Conservation (phyloP, 495 filamentous ascomycete species). For the Aspergillus sparsus region DNA sequence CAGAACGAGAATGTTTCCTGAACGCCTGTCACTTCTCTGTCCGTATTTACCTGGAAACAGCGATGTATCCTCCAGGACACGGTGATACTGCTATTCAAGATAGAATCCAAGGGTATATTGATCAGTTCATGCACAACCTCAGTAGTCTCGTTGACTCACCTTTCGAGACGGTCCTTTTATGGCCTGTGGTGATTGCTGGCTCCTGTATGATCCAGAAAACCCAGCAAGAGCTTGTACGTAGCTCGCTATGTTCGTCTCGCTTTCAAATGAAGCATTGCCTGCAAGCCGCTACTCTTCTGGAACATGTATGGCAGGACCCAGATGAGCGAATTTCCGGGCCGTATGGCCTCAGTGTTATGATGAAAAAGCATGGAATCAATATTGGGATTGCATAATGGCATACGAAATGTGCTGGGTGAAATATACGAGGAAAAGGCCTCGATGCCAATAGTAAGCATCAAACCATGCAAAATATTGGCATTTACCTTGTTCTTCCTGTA, state of each 20-base stretch:
- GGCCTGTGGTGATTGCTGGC: constrained; percentile 13
- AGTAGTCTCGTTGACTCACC: background rate
- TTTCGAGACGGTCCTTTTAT: constrained; percentile 5
- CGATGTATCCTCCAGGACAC: background rate
- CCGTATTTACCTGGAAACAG: constrained; percentile 7
- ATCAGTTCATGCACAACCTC: background rate
- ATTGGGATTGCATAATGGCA: constrained; percentile 6
- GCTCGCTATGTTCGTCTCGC: background rate
- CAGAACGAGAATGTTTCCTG: background rate
- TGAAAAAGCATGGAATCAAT: constrained; percentile 6
- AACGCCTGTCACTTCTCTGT: constrained; percentile 2
- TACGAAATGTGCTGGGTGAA: too few relatives aligned
- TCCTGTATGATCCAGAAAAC: constrained; percentile 9
- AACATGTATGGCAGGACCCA: background rate
- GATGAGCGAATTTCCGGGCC: constrained; percentile 3
- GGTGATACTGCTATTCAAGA: background rate
- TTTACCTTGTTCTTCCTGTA: too few relatives aligned
- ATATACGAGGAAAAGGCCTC: too few relatives aligned
- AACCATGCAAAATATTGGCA: too few relatives aligned
- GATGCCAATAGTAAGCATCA: too few relatives aligned
- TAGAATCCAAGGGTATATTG: background rate
- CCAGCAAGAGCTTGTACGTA: constrained; percentile 1
- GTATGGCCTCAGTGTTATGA: constrained; percentile 6
- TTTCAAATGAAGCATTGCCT: constrained; percentile 5
- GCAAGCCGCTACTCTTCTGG: constrained; percentile 1